A percentile compares a stretch with the other conserved stretches of the same genome.
These are phyloP conservation scores for Thuja plicata DNA, from an alignment of 83 land plant genomes.

Conservation along the genomic window DNA sequence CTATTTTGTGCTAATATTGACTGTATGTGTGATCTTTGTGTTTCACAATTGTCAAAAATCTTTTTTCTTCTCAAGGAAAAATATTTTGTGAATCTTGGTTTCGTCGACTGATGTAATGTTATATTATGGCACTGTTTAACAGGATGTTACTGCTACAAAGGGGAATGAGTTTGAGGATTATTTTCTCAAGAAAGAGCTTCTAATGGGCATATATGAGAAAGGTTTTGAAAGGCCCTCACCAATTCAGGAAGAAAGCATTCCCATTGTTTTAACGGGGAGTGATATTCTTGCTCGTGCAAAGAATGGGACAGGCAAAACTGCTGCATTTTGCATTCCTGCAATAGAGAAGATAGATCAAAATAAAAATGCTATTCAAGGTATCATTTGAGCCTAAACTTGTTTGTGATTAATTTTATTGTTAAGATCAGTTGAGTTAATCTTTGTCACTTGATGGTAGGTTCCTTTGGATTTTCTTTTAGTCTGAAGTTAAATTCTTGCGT, in stretches of 20 bases:
- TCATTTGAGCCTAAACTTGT: background rate
- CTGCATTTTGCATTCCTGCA: slow-evolving; percentile 94
- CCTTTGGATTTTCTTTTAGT: background rate
- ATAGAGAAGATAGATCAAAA: slow-evolving; percentile 84
- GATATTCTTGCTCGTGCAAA: slow-evolving; percentile 95
- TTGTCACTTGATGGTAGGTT: too few species aligned
- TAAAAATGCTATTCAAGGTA: slow-evolving; percentile 86
- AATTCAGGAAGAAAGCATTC: slow-evolving; percentile 98
- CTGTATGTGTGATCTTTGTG: too few species aligned
- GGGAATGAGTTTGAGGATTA: slow-evolving; percentile 99
- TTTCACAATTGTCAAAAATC: background rate
- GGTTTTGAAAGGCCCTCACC: slow-evolving; percentile 99
- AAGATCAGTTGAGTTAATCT: background rate
- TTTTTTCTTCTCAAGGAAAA: background rate
- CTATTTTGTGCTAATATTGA: background rate
- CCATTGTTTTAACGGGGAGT: slow-evolving; percentile 95
- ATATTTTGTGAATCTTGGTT: background rate
- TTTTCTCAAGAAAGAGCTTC: slow-evolving; percentile 89
- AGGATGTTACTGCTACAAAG: slow-evolving; percentile 99
- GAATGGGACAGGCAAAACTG: slow-evolving; percentile 94
- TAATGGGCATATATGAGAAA: slow-evolving; percentile 98
- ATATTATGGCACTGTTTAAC: background rate
- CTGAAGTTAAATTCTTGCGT: background rate
- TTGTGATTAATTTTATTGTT: background rate
- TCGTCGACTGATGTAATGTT: background rate